A percentile compares a stretch with the other conserved stretches of the same genome.
These are phyloP conservation scores for Aspergillus pseudoterreus DNA, from an alignment of 2,329 filamentous ascomycete species.

Conservation along the genomic window DNA sequence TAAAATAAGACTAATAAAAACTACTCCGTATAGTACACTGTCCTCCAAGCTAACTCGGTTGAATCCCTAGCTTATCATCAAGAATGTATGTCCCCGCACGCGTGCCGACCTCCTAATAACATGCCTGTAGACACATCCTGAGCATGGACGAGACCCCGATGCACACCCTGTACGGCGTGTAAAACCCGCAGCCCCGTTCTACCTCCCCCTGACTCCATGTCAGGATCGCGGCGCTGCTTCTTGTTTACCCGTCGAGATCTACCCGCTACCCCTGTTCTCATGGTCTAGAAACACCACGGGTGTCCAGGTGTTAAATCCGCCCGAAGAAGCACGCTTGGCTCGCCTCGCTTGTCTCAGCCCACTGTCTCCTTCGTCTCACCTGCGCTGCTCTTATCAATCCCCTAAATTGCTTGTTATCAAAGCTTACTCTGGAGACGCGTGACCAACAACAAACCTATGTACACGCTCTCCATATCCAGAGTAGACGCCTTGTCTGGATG, in stretches of 20 bases:
- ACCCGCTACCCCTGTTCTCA: neutral
- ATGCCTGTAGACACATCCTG: neutral
- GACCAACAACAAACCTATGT: too few relatives aligned
- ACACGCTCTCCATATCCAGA: neutral
- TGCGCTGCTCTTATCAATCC: neutral
- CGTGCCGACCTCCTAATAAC: neutral
- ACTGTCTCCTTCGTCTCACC: neutral
- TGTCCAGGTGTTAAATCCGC: neutral
- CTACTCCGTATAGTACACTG: neutral
- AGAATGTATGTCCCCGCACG: neutral
- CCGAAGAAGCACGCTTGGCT: conserved; percentile 5
- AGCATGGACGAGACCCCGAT: neutral
- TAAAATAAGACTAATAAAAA: too few relatives aligned
- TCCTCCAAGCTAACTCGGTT: neutral
- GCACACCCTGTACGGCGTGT: neutral
- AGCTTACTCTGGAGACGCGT: conserved; percentile 3
- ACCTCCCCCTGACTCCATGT: neutral
- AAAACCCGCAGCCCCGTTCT: neutral
- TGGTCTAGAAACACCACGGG: conserved; percentile 5
- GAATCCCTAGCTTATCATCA: neutral
- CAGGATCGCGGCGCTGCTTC: neutral
- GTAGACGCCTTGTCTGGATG: too few relatives aligned
- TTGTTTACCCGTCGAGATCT: too few relatives aligned
- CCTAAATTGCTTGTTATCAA: conserved; percentile 21
- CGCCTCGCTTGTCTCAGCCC: neutral